Base-by-base conservation (phyloP, 1,284 basidiomycete species). In the Veloporphyrellus conicus region DNA sequence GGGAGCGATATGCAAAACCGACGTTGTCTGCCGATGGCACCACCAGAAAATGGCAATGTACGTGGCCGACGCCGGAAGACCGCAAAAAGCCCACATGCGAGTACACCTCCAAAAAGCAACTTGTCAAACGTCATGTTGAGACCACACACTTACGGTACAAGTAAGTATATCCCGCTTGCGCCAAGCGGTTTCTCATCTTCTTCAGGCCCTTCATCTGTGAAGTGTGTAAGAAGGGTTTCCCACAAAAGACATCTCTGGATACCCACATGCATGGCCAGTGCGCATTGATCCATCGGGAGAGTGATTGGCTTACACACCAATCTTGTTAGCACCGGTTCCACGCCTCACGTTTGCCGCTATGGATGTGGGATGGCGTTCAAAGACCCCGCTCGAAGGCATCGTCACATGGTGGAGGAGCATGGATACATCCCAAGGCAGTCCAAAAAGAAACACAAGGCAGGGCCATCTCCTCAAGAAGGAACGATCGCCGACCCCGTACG, bases 41-140 rank as follows among this genome's bases (percentile, higher is more conserved):
- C 14, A 59, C 66, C 36, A 66, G 63, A 48, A 69, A 66, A 51
- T 66, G 64, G 64, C 55, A 68, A 49, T 69, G 63, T 56, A 68
- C 63, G 43, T 66, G 63, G 66, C 53, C 63, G 27, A 59, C 66
- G 10, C 51, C 62, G n/a, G 66, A 69, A 40, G 67, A 67, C 25
- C 59, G 59, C 42, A 67, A 63, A 43, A 60, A 61, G 34, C 54
- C 59, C 36, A 61, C 50, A 33, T 84, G 83, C 58, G 65, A 68
- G 15, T 85, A 83, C 54, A 64, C 59, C 22, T 73, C 75, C 18
- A 81, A 82, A 58, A 82, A 81, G 59, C 82, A 84, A 61, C 70
- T 82, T 31, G 78, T 85, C 50, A 83, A 83, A 59, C 73, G 83
- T 25, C 83, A 86, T 61, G 72, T 86, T 46, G 75, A 82, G 61